Evolutionary conservation across 352 stramenopile genomes (phyloP), one percentile per base, ranked within the genome.

Genomic region (Phytophthora rubi): DNA sequence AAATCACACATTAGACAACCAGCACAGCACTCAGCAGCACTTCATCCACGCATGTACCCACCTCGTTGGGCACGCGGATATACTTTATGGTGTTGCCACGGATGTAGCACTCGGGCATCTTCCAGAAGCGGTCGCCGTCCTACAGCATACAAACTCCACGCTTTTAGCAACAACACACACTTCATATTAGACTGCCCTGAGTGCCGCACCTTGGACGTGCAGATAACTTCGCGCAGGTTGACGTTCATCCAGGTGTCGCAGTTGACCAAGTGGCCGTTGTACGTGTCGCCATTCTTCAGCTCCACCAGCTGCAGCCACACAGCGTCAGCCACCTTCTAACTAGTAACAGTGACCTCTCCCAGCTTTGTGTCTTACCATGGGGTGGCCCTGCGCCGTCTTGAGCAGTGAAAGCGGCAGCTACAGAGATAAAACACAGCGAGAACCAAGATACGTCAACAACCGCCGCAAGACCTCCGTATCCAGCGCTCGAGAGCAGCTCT

Each of bases 191-290:
- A 45, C 37, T 28, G 42, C 49, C 18, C 2, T 35, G 32, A 7
- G 32, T 9, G 9, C 12, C 32, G 49, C 71, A 97, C 92, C 77
- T 96, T 96, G 35, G 94, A 98, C 18, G 98, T 99, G 69, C 97
- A 99, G 77, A 99, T 99, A n/a, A 99, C 97, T 74, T 99, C 97
- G 15, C 90, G 86, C 33, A 99, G 79, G 73, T 99, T 99, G 67
- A 99, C 95, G 79, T 99, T 99, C 98, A 99, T 99, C 90, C 95
- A 99, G 12, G 94, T 97, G 79, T 99, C 98, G 59, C 97, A 99
- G 73, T 96, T 98, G 28, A 98, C 93, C 44, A 99, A 85, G 56
- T 97, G 90, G 28, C 98, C 97, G 74, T 99, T 99, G 91, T 99
- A 99, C 54, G 94, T 99, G 66, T 99, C 97, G 53, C 98, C 98